Percentiles rank a stretch among this genome's conserved stretches.
Evolutionary conservation across 2,329 filamentous ascomycete genomes (phyloP).

Genomic region (Trichoderma koningiopsis): DNA sequence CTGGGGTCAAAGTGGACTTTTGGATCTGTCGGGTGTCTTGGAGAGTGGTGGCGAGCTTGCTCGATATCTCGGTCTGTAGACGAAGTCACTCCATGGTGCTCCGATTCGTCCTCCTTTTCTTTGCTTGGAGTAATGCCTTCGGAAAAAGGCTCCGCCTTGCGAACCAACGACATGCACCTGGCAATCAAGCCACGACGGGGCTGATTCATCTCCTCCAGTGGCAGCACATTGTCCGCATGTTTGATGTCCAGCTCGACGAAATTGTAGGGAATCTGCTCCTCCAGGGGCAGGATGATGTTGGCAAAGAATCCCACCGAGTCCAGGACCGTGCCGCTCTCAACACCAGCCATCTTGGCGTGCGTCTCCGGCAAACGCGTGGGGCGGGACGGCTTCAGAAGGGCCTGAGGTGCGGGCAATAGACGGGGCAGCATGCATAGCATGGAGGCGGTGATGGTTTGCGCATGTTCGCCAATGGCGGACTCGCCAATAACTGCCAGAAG

Average conservation of each 20-base stretch:
- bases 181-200: background rate
- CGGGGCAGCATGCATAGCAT: slow-evolving; percentile 60
- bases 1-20: slow-evolving; percentile 25
- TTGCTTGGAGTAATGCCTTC: background rate
- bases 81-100: background rate
- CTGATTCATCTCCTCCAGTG: slow-evolving; percentile 11
- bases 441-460: slow-evolving; percentile 61
- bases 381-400: slow-evolving; percentile 58
- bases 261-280: slow-evolving; percentile 49
- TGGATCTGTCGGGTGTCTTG: background rate
- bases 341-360: slow-evolving; percentile 58
- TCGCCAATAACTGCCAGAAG: slow-evolving; percentile 66
- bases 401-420: slow-evolving; percentile 64
- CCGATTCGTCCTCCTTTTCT: background rate
- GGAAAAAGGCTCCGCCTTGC: background rate
- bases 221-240: slow-evolving; percentile 41
- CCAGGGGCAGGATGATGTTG: slow-evolving; percentile 60
- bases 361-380: slow-evolving; percentile 58
- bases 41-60: background rate
- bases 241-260: slow-evolving; percentile 54
- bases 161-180: background rate
- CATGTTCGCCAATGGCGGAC: slow-evolving; percentile 58
- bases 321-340: slow-evolving; percentile 57
- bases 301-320: slow-evolving; percentile 63
- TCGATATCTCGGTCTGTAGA: slow-evolving; percentile 5